Evolutionary conservation across 352 stramenopile species (phyloP).

Genomic region (Thraustochytrium striatum): DNA sequence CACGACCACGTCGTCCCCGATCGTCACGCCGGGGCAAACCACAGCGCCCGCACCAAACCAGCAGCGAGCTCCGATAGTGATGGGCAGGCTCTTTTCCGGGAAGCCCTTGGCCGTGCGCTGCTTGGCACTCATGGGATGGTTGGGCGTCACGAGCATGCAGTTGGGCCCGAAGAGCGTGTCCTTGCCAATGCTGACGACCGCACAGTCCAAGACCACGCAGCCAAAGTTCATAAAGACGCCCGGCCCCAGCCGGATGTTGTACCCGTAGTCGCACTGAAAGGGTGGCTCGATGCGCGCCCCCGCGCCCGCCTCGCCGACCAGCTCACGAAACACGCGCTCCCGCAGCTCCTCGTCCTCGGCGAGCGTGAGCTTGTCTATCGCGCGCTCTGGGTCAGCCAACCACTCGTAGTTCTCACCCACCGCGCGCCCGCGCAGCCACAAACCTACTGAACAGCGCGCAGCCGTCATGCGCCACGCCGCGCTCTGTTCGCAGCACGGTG

Average conservation of each 20-base stretch:
- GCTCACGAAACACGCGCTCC: neutral
- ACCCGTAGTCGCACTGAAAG: slow-evolving; percentile 80
- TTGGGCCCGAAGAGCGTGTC: slow-evolving; percentile 68
- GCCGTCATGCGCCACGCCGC: slow-evolving; percentile 4
- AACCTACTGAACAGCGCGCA: slow-evolving; percentile 1
- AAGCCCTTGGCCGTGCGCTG: slow-evolving; percentile 53
- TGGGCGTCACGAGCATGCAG: slow-evolving; percentile 72
- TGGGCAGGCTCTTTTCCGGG: slow-evolving; percentile 62
- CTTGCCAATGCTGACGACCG: slow-evolving; percentile 68
- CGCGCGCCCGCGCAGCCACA: no score
- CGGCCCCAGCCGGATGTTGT: slow-evolving; percentile 68
- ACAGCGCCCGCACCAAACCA: slow-evolving; percentile 73
- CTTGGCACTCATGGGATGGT: slow-evolving; percentile 65
- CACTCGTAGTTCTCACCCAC: no score
- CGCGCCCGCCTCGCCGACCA: neutral
- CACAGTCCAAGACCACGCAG: slow-evolving; percentile 74
- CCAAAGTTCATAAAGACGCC: slow-evolving; percentile 81
- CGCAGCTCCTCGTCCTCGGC: neutral
- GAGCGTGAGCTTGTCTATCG: neutral
- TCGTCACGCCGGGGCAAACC: slow-evolving; percentile 66
- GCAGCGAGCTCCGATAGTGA: slow-evolving; percentile 71
- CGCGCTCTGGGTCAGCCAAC: no score
- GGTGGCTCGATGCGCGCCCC: slow-evolving; percentile 64
- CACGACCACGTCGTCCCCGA: slow-evolving; percentile 65
- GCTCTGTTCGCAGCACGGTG: neutral